phyloP scores from a whole-genome alignment of 2,329 filamentous ascomycete species.

The Beauveria australis region DNA sequence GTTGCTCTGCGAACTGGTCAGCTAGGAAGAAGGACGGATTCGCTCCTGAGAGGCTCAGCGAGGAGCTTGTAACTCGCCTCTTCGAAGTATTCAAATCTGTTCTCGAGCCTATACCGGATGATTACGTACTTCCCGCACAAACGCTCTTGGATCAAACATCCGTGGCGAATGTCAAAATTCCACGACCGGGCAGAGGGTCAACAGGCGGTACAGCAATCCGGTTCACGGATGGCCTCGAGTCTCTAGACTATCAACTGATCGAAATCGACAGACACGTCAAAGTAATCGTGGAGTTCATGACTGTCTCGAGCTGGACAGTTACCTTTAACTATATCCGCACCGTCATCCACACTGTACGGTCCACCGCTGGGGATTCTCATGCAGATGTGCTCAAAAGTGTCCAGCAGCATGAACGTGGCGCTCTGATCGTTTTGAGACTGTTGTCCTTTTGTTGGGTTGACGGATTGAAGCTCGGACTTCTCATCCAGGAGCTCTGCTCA shows the following conservation, averaged over 20 bases:
- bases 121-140: slow-evolving; percentile 46
- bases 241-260: slow-evolving; percentile 26
- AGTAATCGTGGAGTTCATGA: slow-evolving; percentile 54
- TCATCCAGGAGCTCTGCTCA: slow-evolving; percentile 59
- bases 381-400: slow-evolving; percentile 26
- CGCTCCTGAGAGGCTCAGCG: slow-evolving; percentile 30
- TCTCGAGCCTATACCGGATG: slow-evolving; percentile 51
- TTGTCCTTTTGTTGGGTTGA: slow-evolving; percentile 59
- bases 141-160: slow-evolving; percentile 48
- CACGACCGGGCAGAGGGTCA: slow-evolving; percentile 16
- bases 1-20: slow-evolving; percentile 54
- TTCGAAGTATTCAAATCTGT: slow-evolving; percentile 49
- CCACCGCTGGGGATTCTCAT: slow-evolving; percentile 30
- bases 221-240: neutral
- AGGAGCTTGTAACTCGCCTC: slow-evolving; percentile 43
- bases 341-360: slow-evolving; percentile 43
- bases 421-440: slow-evolving; percentile 48
- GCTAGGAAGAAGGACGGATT: slow-evolving; percentile 17
- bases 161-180: slow-evolving; percentile 28
- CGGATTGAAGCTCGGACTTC: slow-evolving; percentile 47
- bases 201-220: neutral
- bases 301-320: slow-evolving; percentile 54
- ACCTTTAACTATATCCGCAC: slow-evolving; percentile 51
- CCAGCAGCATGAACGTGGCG: slow-evolving; percentile 42
- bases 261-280: slow-evolving; percentile 49